phyloP scores from a whole-genome alignment of 257 asterid genomes.

The Gentiana macrophylla region DNA sequence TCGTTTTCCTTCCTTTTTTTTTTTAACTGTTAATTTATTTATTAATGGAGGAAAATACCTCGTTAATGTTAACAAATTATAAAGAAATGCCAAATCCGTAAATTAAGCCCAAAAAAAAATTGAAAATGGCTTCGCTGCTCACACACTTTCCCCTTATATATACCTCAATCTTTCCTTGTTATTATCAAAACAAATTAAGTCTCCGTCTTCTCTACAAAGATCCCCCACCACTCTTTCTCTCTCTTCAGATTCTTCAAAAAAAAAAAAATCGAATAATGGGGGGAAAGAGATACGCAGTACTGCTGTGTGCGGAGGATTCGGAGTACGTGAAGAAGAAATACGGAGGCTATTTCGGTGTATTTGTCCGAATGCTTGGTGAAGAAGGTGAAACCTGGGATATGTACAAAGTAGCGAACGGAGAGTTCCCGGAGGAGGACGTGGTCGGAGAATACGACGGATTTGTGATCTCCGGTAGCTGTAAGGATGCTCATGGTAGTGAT shows the following conservation, averaged over 20 bases:
- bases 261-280: slow-evolving; percentile 25
- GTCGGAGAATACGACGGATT: slow-evolving; percentile 57
- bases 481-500: slow-evolving; percentile 81
- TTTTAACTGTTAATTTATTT: no score
- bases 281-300: slow-evolving; percentile 54
- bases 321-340: slow-evolving; percentile 81
- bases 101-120: no score
- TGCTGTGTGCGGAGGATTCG: slow-evolving; percentile 79
- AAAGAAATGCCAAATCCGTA: no score
- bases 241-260: not conserved
- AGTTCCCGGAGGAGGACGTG: slow-evolving; percentile 71
- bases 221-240: slow-evolving; percentile 22
- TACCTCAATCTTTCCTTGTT: no score
- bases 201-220: no score
- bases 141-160: no score
- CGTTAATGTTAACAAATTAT: no score
- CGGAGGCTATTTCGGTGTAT: slow-evolving; percentile 85
- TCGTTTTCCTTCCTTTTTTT: no score
- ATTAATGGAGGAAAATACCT: no score
- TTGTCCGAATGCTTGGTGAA: slow-evolving; percentile 70
- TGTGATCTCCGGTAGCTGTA: slow-evolving; percentile 85
- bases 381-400: slow-evolving; percentile 79
- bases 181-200: no score
- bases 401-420: slow-evolving; percentile 52
- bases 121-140: no score